A percentile compares a stretch with the other conserved stretches of the same genome.
These are phyloP conservation scores for Agrocybe pediades DNA, from an alignment of 768 basidiomycete species.

Conservation along the genomic window DNA sequence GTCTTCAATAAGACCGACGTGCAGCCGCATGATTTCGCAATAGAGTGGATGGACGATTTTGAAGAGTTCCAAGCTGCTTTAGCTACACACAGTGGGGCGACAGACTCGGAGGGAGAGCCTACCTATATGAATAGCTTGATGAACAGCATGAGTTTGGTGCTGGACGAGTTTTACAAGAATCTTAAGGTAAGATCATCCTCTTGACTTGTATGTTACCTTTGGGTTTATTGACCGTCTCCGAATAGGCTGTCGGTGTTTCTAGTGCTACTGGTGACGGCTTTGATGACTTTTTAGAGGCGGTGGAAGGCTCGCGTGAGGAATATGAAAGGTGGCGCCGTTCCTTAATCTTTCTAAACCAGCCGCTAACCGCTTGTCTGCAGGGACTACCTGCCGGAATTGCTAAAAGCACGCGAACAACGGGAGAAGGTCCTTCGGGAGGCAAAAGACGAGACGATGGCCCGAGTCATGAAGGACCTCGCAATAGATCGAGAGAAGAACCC, in stretches of 20 bases:
- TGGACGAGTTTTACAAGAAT: slow-evolving; percentile 98
- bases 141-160: slow-evolving; percentile 97
- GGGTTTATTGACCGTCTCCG: background rate
- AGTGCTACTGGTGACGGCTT: slow-evolving; percentile 96
- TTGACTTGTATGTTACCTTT: background rate
- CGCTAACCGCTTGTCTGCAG: slow-evolving; percentile 40
- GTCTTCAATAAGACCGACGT: slow-evolving; percentile 99
- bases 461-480: slow-evolving; percentile 77
- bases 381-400: slow-evolving; percentile 90
- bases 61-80: slow-evolving; percentile 92
- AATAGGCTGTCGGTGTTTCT: slow-evolving; percentile 91
- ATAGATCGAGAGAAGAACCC: slow-evolving; percentile 74
- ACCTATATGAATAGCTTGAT: slow-evolving; percentile 99
- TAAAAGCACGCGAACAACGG: slow-evolving; percentile 63
- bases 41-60: slow-evolving; percentile 99
- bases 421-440: slow-evolving; percentile 50
- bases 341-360: background rate
- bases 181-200: slow-evolving; percentile 62
- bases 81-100: slow-evolving; percentile 63
- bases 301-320: slow-evolving; percentile 83
- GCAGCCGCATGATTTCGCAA: slow-evolving; percentile 83
- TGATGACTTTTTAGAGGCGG: slow-evolving; percentile 88
- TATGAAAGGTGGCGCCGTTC: slow-evolving; percentile 69
- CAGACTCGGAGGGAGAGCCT: slow-evolving; percentile 85
- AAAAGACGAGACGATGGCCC: slow-evolving; percentile 76